phyloP scores from a whole-genome alignment of 495 filamentous ascomycete species.

The Trichoderma virens region DNA sequence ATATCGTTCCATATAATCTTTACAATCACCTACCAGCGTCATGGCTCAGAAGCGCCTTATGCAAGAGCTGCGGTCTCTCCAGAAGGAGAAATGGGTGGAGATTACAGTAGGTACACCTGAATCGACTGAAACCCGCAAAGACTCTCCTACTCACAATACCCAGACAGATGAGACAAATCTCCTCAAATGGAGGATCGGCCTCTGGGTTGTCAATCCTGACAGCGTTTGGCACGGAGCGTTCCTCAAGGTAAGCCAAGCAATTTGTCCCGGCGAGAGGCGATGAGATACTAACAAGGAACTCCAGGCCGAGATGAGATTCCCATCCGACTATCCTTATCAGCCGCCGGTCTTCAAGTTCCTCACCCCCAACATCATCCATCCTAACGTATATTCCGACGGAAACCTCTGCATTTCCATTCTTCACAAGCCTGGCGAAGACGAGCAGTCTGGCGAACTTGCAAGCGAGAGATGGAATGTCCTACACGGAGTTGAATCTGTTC shows the following conservation, averaged over 20 bases:
- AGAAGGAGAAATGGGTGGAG: conserved; percentile 87
- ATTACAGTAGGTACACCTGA: conserved; percentile 46
- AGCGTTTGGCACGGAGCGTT: conserved; percentile 90
- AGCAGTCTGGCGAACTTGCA: conserved; percentile 82
- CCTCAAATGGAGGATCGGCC: conserved; percentile 75
- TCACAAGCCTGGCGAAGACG: conserved; percentile 83
- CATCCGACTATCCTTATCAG: conserved; percentile 79
- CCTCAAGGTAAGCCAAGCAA: conserved; percentile 50
- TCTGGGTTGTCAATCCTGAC: conserved; percentile 87
- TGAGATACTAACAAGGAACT: conserved; percentile 7
- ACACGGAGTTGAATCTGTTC: conserved; percentile 87
- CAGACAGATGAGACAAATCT: conserved; percentile 69
- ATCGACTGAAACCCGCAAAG: neutral
- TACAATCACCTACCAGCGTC: neutral
- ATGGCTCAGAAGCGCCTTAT: conserved; percentile 73
- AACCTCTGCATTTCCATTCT: conserved; percentile 95
- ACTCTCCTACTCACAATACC: conserved; percentile 11
- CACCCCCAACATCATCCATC: conserved; percentile 72
- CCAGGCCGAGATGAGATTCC: conserved; percentile 75
- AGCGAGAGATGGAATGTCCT: conserved; percentile 87
- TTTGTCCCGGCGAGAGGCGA: neutral
- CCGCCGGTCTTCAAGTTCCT: conserved; percentile 91
- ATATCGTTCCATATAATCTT: neutral
- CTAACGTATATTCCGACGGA: conserved; percentile 88
- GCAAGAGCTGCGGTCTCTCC: conserved; percentile 77